phyloP scores from a whole-genome alignment of 176 grass and related monocot genomes.

The Rhynchospora pubera region DNA sequence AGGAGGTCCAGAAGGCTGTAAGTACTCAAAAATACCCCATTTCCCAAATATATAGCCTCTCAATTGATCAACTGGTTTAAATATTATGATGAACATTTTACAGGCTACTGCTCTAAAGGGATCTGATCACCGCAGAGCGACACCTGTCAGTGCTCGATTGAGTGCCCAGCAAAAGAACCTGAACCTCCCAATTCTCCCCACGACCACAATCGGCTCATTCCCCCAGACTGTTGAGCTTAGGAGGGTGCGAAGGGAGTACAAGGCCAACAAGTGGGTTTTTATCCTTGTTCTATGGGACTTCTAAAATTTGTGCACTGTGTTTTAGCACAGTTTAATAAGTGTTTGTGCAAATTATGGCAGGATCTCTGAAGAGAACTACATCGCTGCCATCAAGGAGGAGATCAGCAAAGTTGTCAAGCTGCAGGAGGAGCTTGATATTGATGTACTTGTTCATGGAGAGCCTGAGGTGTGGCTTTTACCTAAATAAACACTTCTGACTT shows the following conservation, averaged over 20 bases:
- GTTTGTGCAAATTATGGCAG: slow-evolving; percentile 26
- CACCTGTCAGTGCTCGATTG: slow-evolving; percentile 57
- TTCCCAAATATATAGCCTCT: slow-evolving; percentile 8
- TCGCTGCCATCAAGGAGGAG: slow-evolving; percentile 77
- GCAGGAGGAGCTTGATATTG: slow-evolving; percentile 90
- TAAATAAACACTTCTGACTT: not conserved
- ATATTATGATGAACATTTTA: slow-evolving; percentile 13
- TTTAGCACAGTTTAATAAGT: slow-evolving; percentile 15
- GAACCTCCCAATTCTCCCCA: slow-evolving; percentile 82
- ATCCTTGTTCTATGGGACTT: not conserved
- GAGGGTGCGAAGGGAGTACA: slow-evolving; percentile 86
- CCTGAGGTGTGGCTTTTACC: slow-evolving; percentile 52
- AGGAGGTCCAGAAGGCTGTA: slow-evolving; percentile 83
- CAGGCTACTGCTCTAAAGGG: slow-evolving; percentile 70
- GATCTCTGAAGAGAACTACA: slow-evolving; percentile 82
- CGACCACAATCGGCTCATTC: slow-evolving; percentile 85
- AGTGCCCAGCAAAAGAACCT: slow-evolving; percentile 85
- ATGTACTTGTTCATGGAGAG: slow-evolving; percentile 88
- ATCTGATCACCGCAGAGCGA: slow-evolving; percentile 76
- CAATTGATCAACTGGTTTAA: not conserved
- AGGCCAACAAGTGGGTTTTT: slow-evolving; percentile 70
- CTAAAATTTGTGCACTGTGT: not conserved
- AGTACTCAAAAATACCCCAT: slow-evolving; percentile 18
- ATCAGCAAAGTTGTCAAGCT: slow-evolving; percentile 93
- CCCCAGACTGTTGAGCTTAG: slow-evolving; percentile 81